A percentile compares a stretch with the other conserved stretches of the same genome.
These are phyloP conservation scores for Pisolithus marmoratus DNA, from an alignment of 768 basidiomycete genomes.

Conservation along the genomic window DNA sequence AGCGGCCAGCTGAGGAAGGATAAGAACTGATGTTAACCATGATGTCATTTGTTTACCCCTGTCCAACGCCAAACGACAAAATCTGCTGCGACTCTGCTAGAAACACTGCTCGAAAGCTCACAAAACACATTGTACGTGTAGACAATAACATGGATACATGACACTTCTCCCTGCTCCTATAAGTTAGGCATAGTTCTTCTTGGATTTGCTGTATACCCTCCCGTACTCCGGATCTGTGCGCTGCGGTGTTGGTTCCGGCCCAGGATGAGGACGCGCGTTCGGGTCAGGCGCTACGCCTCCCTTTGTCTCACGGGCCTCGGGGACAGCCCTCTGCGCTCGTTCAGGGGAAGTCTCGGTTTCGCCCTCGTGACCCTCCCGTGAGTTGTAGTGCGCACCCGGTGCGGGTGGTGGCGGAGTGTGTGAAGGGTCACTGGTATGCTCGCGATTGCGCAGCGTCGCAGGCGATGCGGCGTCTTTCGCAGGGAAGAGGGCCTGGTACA, in stretches of 20 bases:
- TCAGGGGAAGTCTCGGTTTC: not conserved
- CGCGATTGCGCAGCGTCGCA: not conserved
- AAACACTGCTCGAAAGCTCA: no score
- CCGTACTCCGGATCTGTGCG: constrained; percentile 3
- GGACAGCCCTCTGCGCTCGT: not conserved
- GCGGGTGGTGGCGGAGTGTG: not conserved
- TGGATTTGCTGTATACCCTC: constrained; percentile 7
- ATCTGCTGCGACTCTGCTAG: no score
- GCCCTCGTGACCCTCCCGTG: not conserved
- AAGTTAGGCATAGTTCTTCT: not conserved
- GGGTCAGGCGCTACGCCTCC: not conserved
- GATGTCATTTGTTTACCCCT: constrained; percentile 20
- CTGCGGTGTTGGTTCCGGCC: constrained; percentile 4
- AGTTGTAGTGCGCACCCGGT: not conserved
- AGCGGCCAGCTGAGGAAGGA: not conserved
- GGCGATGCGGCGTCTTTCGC: constrained; percentile 15
- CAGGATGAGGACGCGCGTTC: constrained; percentile 2
- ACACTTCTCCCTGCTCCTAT: not conserved
- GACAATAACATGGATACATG: no score
- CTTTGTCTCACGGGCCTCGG: constrained; percentile 4
- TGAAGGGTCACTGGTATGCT: not conserved
- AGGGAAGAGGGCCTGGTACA: constrained; percentile 16
- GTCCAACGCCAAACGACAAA: not conserved
- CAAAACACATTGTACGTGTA: no score
- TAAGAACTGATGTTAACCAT: constrained; percentile 8